Conservation (phyloP, 306 rosid species). For the Ziziphus jujuba region DNA sequence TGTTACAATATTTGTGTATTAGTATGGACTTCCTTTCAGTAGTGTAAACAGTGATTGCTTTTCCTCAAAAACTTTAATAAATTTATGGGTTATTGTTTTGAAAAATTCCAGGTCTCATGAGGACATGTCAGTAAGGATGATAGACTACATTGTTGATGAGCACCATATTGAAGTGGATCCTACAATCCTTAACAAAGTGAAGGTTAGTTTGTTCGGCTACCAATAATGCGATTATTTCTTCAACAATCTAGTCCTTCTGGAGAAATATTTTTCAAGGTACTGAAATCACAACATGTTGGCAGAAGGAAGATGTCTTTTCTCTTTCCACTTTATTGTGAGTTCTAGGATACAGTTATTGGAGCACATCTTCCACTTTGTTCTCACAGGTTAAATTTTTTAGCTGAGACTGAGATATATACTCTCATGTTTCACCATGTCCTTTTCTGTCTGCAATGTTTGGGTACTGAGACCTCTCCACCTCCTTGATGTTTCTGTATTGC, state of each 20-base stretch:
- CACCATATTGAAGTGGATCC: slow-evolving; percentile 75
- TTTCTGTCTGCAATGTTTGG: slow-evolving; percentile 2
- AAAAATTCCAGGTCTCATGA: slow-evolving; percentile 73
- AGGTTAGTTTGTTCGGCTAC: slow-evolving; percentile 44
- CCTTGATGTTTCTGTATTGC: slow-evolving; percentile 11
- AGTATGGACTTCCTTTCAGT: not conserved
- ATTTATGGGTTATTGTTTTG: slow-evolving; percentile 11
- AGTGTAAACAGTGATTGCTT: slow-evolving; percentile 8
- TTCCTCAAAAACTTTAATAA: slow-evolving; percentile 15
- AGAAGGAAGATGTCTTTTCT: slow-evolving; percentile 7
- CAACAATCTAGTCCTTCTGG: no score
- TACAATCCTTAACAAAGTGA: slow-evolving; percentile 47
- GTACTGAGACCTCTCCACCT: slow-evolving; percentile 20
- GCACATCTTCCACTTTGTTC: not conserved
- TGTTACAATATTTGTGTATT: not conserved
- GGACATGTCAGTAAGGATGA: slow-evolving; percentile 78
- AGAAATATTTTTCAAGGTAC: no score
- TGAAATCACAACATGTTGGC: slow-evolving; percentile 16
- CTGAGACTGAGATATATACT: slow-evolving; percentile 11
- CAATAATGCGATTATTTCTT: not conserved
- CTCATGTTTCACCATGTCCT: slow-evolving; percentile 12
- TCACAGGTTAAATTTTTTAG: not conserved
- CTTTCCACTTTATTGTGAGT: not conserved
- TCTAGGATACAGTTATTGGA: not conserved
- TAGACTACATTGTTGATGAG: slow-evolving; percentile 76